phyloP scores from a whole-genome alignment of 2,329 filamentous ascomycete species.

The Paracorniculantispora psalliotae region DNA sequence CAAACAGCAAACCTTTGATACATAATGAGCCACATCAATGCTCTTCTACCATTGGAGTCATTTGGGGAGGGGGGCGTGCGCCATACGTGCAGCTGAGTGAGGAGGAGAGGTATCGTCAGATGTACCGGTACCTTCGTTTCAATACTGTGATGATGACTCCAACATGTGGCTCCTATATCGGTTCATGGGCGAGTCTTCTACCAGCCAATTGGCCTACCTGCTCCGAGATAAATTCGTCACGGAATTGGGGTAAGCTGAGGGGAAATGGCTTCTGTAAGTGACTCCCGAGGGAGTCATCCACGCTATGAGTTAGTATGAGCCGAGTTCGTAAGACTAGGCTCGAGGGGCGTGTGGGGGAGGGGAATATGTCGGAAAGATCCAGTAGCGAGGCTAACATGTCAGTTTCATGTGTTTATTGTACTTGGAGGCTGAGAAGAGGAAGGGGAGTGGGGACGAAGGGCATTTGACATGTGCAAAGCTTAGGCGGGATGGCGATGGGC shows the following conservation, averaged over 20 bases:
- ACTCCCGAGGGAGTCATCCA: not conserved
- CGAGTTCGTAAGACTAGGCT: not conserved
- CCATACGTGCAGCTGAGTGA: not conserved
- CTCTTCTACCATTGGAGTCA: too few species aligned
- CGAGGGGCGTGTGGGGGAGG: not conserved
- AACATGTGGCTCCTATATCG: constrained; percentile 2
- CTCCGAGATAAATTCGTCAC: constrained; percentile 11
- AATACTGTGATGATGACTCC: constrained; percentile 4
- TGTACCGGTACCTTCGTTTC: constrained; percentile 1
- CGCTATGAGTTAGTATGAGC: too few species aligned
- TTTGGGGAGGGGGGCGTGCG: not conserved
- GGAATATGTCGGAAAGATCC: constrained; percentile 1
- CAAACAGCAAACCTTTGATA: not conserved
- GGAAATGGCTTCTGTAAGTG: not conserved
- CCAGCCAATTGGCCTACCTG: not conserved
- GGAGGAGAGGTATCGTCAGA: not conserved
- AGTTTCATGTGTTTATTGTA: not conserved
- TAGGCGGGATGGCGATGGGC: not conserved
- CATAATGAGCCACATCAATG: not conserved
- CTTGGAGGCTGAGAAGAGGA: not conserved
- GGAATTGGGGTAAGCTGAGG: not conserved
- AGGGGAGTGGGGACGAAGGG: not conserved
- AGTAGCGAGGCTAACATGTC: not conserved
- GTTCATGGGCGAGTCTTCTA: not conserved
- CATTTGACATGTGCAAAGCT: constrained; percentile 7